A percentile compares a stretch with the other conserved stretches of the same genome.
Evolutionary conservation across 2,329 filamentous ascomycete species (phyloP).

Genomic region (Arachnomyces sp.): DNA sequence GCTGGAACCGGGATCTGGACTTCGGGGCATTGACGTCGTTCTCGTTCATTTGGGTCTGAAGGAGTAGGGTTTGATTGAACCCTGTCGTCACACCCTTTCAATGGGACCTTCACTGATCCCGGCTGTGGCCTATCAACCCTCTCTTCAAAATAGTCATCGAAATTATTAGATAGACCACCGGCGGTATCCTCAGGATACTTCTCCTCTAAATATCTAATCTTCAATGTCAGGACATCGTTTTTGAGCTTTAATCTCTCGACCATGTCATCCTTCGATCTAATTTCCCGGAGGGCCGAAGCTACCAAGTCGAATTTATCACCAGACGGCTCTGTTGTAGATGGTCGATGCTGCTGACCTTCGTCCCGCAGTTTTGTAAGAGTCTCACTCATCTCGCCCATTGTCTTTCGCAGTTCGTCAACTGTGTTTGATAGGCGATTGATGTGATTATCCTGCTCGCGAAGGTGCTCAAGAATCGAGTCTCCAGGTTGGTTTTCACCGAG

Average conservation of each 20-base stretch:
- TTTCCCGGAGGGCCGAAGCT: slow-evolving; percentile 29
- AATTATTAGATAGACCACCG: slow-evolving; percentile 23
- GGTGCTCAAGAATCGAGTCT: slow-evolving; percentile 22
- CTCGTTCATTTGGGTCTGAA: slow-evolving; percentile 2
- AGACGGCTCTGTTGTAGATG: slow-evolving; percentile 14
- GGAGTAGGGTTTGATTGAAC: slow-evolving; percentile 8
- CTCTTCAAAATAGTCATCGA: slow-evolving; percentile 23
- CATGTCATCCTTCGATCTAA: slow-evolving; percentile 32
- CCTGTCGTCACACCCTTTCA: slow-evolving; percentile 9
- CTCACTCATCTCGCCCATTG: slow-evolving; percentile 32
- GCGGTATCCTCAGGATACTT: slow-evolving; percentile 20
- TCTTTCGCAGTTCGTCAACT: slow-evolving; percentile 31
- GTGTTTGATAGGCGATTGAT: slow-evolving; percentile 33
- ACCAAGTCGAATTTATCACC: slow-evolving; percentile 29
- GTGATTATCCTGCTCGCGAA: slow-evolving; percentile 29
- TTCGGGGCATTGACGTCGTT: slow-evolving; percentile 4
- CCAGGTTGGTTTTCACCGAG: too few species aligned
- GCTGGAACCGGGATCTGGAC: slow-evolving; percentile 1
- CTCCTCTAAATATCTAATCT: slow-evolving; percentile 27
- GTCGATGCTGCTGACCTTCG: slow-evolving; percentile 21
- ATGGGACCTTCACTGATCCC: slow-evolving; percentile 18
- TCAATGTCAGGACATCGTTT: slow-evolving; percentile 30
- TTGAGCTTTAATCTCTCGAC: slow-evolving; percentile 32
- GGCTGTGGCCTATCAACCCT: slow-evolving; percentile 22
- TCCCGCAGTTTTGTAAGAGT: slow-evolving; percentile 32